These are phyloP conservation scores for Saccharomyces hybrid DNA, from an alignment of 1,139 yeast species.

Conservation along the genomic window DNA sequence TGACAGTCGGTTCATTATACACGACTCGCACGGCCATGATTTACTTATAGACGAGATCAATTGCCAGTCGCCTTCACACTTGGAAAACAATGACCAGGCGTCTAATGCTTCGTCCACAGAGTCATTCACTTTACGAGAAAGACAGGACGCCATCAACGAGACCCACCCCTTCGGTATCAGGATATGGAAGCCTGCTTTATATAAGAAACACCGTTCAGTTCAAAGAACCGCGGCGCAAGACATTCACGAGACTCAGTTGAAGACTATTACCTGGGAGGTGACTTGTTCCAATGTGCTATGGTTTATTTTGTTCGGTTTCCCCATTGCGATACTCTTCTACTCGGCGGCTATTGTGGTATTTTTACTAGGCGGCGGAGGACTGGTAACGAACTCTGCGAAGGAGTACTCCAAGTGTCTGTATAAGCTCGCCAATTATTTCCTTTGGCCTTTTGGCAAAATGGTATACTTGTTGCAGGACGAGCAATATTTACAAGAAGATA, in stretches of 20 bases:
- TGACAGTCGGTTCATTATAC: conserved; percentile 22
- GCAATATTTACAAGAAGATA: conserved; percentile 79
- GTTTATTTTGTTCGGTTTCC: conserved; percentile 64
- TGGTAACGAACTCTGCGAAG: conserved; percentile 38
- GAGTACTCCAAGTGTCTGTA: conserved; percentile 57
- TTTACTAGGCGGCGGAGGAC: conserved; percentile 37
- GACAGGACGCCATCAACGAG: conserved; percentile 92
- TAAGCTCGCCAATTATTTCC: conserved; percentile 60
- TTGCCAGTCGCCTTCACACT: not conserved
- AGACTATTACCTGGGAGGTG: conserved; percentile 53
- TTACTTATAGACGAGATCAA: not conserved
- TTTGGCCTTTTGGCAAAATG: conserved; percentile 85
- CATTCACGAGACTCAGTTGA: conserved; percentile 62
- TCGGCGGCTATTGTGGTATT: conserved; percentile 40
- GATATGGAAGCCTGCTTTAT: conserved; percentile 96
- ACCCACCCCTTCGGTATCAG: conserved; percentile 98
- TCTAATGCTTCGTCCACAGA: conserved; percentile 61
- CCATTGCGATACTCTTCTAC: conserved; percentile 47
- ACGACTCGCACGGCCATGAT: not conserved
- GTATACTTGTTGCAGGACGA: conserved; percentile 74
- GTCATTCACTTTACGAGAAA: conserved; percentile 80
- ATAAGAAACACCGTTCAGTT: conserved; percentile 87
- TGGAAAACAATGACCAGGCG: conserved; percentile 29
- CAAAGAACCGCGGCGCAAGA: conserved; percentile 89
- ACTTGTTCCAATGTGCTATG: conserved; percentile 68